Percentiles rank a stretch among this genome's conserved stretches.
Conservation (phyloP, 1,139 yeast genomes). For the Nadsonia commutata region DNA sequence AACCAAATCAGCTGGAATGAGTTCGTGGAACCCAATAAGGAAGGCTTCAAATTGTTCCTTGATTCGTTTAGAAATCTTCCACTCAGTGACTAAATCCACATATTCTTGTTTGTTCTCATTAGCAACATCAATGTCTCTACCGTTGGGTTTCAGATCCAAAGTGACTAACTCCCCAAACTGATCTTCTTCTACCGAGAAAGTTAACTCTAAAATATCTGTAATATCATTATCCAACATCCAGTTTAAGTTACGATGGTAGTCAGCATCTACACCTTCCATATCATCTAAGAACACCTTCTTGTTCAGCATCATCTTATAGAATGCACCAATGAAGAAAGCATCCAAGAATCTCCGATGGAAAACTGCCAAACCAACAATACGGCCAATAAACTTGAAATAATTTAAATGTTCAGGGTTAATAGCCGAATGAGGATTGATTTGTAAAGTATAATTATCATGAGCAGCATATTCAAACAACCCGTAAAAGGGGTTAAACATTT, state of each 20-base stretch:
- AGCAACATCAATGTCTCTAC: constrained; percentile 77
- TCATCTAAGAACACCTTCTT: constrained; percentile 91
- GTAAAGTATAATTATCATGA: constrained; percentile 93
- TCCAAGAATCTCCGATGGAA: constrained; percentile 96
- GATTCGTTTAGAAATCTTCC: constrained; percentile 88
- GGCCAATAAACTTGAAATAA: constrained; percentile 94
- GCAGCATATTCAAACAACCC: constrained; percentile 95
- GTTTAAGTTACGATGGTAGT: constrained; percentile 81
- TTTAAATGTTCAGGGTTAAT: constrained; percentile 96
- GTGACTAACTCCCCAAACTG: constrained; percentile 88
- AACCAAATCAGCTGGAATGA: constrained; percentile 91
- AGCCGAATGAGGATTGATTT: constrained; percentile 95
- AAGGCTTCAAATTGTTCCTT: constrained; percentile 94
- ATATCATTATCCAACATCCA: constrained; percentile 95
- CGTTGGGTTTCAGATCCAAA: constrained; percentile 80
- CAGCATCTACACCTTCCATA: constrained; percentile 98
- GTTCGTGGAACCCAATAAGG: constrained; percentile 91
- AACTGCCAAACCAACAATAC: constrained; percentile 95
- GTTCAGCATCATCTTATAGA: constrained; percentile 93
- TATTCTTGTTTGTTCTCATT: constrained; percentile 92
- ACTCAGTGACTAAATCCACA: constrained; percentile 87
- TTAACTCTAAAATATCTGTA: constrained; percentile 68
- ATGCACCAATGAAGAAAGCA: constrained; percentile 95
- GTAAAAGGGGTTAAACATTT: constrained; percentile 97
- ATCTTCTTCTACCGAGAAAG: constrained; percentile 92